These are phyloP conservation scores for Vaccinium corymbosum DNA, from an alignment of 148 eudicot species.

Conservation along the genomic window DNA sequence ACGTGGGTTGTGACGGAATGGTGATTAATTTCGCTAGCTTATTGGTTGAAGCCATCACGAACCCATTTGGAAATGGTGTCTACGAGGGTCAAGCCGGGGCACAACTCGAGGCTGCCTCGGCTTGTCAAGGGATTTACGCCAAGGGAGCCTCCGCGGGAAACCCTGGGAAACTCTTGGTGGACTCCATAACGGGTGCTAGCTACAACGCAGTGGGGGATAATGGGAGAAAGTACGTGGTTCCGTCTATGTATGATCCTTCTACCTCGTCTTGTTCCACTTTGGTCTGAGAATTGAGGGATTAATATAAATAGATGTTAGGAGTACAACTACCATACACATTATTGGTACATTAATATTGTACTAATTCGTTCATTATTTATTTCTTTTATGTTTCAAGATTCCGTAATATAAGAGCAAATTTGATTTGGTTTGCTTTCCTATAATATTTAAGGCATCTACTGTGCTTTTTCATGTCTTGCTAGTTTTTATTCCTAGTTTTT, in stretches of 20 bases:
- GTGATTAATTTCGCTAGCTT: constrained; percentile 37
- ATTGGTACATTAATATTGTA: too few relatives aligned
- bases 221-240: constrained; percentile 40
- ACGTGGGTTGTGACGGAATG: constrained; percentile 47
- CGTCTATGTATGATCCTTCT: constrained; percentile 36
- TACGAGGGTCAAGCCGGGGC: constrained; percentile 47
- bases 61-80: constrained; percentile 47
- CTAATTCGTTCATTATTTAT: too few relatives aligned
- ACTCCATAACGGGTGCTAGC: constrained; percentile 28
- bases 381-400: too few relatives aligned
- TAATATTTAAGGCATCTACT: too few relatives aligned
- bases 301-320: not conserved
- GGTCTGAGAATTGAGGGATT: constrained; percentile 14
- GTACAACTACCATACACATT: too few relatives aligned
- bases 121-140: constrained; percentile 42
- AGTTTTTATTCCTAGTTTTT: too few relatives aligned
- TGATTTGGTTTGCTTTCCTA: too few relatives aligned
- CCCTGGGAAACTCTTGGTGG: constrained; percentile 40
- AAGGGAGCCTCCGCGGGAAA: constrained; percentile 51
- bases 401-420: too few relatives aligned
- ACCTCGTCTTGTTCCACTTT: constrained; percentile 30
- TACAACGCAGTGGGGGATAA: constrained; percentile 38
- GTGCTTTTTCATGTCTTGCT: too few relatives aligned
- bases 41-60: constrained; percentile 41
- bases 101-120: constrained; percentile 41